Conservation (phyloP, 139 green algal genomes). For the Chara braunii region DNA sequence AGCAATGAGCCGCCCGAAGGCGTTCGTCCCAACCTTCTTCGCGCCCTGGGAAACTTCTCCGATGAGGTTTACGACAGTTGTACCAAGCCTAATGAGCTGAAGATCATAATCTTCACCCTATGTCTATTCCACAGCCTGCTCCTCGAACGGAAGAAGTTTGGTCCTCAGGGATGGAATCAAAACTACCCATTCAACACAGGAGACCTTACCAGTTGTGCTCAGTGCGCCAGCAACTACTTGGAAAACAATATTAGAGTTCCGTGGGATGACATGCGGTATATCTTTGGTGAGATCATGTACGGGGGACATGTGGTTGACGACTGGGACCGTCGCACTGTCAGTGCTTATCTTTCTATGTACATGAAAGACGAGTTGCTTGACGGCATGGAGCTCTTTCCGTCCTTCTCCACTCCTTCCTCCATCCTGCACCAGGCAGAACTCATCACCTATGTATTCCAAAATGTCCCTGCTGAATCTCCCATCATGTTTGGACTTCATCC, state of each 20-base stretch:
- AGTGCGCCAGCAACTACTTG: conserved; percentile 79
- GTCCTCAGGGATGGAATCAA: conserved; percentile 87
- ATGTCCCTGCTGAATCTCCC: conserved; percentile 69
- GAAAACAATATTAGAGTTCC: conserved; percentile 75
- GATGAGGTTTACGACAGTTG: conserved; percentile 81
- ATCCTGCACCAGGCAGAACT: conserved; percentile 52
- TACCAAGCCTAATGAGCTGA: conserved; percentile 66
- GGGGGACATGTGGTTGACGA: conserved; percentile 89
- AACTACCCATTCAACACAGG: conserved; percentile 90
- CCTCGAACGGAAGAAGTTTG: conserved; percentile 90
- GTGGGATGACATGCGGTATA: conserved; percentile 58
- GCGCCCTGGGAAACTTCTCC: conserved; percentile 69
- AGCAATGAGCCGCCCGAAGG: conserved; percentile 86
- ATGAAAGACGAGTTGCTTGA: conserved; percentile 73
- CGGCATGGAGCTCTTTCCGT: conserved; percentile 20
- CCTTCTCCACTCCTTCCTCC: conserved; percentile 54
- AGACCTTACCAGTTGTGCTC: conserved; percentile 77
- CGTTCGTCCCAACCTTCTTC: conserved; percentile 44
- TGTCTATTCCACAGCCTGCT: conserved; percentile 84
- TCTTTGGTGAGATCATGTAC: conserved; percentile 95
- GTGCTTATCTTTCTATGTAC: conserved; percentile 64
- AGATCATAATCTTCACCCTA: conserved; percentile 78
- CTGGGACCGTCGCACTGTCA: conserved; percentile 77
- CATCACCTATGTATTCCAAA: conserved; percentile 70
- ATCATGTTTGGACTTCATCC: conserved; percentile 79